phyloP scores from a whole-genome alignment of 495 filamentous ascomycete species.

The Aspergillus campestris region DNA sequence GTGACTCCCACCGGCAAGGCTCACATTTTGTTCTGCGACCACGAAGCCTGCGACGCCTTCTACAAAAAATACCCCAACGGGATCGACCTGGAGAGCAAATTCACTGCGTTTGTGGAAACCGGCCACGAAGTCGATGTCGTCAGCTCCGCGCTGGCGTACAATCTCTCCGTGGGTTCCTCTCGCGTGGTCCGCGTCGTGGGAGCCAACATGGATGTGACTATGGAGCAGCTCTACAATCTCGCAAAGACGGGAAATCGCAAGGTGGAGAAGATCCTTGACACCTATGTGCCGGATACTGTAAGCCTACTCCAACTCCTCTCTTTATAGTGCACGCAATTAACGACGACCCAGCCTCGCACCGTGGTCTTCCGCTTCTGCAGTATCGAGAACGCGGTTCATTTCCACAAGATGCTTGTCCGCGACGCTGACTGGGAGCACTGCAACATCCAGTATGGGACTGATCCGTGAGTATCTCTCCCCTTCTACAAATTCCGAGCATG shows the following conservation, averaged over 20 bases:
- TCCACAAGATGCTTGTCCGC: conserved; percentile 25
- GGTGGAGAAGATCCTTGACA: conserved; percentile 30
- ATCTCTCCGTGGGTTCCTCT: conserved; percentile 26
- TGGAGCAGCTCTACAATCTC: conserved; percentile 20
- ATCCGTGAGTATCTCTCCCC: conserved; percentile 30
- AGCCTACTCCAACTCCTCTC: conserved; percentile 10
- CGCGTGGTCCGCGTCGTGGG: conserved; percentile 34
- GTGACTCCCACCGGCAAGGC: conserved; percentile 15
- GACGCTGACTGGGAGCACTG: conserved; percentile 36
- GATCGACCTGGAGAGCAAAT: conserved; percentile 23
- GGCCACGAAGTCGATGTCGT: conserved; percentile 27
- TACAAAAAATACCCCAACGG: conserved; percentile 37
- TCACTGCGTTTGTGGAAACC: conserved; percentile 26
- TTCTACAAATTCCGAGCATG: background rate
- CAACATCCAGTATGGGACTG: conserved; percentile 29
- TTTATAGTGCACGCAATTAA: background rate
- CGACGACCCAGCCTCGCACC: conserved; percentile 17
- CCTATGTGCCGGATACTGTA: conserved; percentile 21
- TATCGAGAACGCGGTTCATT: conserved; percentile 33
- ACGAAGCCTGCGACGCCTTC: conserved; percentile 28
- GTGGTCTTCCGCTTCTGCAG: conserved; percentile 35
- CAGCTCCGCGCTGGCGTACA: conserved; percentile 25
- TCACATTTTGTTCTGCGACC: conserved; percentile 33
- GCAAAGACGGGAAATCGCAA: conserved; percentile 22
- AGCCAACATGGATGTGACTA: conserved; percentile 24